These are phyloP conservation scores for Camellia sinensis DNA, from an alignment of 148 eudicot species.

Conservation along the genomic window DNA sequence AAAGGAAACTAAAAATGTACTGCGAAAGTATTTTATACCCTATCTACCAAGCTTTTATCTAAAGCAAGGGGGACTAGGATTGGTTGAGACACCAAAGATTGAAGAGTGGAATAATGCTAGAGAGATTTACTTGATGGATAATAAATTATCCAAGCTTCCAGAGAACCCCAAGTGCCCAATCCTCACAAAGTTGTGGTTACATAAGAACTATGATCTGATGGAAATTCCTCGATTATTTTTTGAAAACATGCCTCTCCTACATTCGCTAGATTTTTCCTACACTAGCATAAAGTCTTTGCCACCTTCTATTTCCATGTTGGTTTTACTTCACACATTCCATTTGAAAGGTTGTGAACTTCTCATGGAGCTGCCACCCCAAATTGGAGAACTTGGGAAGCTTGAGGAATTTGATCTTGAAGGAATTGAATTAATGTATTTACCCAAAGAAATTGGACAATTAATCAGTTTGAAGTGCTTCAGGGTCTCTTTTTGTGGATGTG, in stretches of 20 bases:
- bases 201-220: too few relatives aligned
- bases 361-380: background rate
- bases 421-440: background rate
- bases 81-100: too few relatives aligned
- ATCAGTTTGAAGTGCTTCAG: background rate
- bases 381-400: constrained; percentile 7
- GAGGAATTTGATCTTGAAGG: constrained; percentile 2
- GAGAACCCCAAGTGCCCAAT: too few relatives aligned
- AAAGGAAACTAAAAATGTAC: too few relatives aligned
- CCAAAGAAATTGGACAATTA: background rate
- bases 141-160: too few relatives aligned
- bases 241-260: background rate
- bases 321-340: background rate
- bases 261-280: background rate
- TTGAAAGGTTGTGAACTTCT: background rate
- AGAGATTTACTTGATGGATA: too few relatives aligned
- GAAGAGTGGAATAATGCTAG: too few relatives aligned
- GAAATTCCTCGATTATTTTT: too few relatives aligned
- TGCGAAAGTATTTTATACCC: too few relatives aligned
- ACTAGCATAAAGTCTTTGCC: constrained; percentile 15
- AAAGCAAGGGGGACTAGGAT: too few relatives aligned
- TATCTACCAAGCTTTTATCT: too few relatives aligned
- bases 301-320: constrained; percentile 5
- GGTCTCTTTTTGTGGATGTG: background rate
- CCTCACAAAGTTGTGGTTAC: too few relatives aligned